Evolutionary conservation across 2,329 filamentous ascomycete genomes (phyloP).

Genomic region (Fusarium sp.): DNA sequence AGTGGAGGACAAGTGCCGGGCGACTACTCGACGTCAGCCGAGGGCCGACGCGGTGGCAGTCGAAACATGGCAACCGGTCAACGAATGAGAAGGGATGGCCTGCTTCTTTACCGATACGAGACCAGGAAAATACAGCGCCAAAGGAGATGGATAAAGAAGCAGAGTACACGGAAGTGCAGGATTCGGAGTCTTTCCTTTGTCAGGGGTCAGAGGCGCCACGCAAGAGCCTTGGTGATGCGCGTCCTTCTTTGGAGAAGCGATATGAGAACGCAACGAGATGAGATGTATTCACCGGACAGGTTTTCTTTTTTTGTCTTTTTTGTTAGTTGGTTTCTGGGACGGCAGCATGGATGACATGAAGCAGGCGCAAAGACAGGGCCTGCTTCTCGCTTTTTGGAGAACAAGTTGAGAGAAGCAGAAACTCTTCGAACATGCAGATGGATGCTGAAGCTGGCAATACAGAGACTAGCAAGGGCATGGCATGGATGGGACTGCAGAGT

Average conservation of each 20-base stretch:
- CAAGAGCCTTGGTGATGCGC: constrained; percentile 12
- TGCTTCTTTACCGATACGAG: constrained; percentile 14
- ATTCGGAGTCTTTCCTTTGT: constrained; percentile 37
- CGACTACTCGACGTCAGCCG: constrained; percentile 35
- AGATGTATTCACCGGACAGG: constrained; percentile 22
- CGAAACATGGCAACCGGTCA: constrained; percentile 10
- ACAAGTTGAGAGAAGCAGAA: constrained; percentile 17
- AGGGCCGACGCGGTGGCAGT: constrained; percentile 32
- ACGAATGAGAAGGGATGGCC: constrained; percentile 20
- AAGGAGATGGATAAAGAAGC: constrained; percentile 23
- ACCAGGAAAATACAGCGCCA: constrained; percentile 41
- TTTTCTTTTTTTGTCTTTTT: constrained; percentile 28
- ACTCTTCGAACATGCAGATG: constrained; percentile 1
- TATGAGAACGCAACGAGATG: constrained; percentile 30
- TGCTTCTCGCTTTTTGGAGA: constrained; percentile 37
- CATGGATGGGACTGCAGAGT: constrained; percentile 19
- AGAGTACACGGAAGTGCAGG: constrained; percentile 16
- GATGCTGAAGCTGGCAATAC: constrained; percentile 10
- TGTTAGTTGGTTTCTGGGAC: constrained; percentile 14
- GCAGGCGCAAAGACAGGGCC: constrained; percentile 6
- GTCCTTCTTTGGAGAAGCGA: constrained; percentile 18
- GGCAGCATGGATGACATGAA: constrained; percentile 27
- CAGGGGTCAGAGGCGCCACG: constrained; percentile 10
- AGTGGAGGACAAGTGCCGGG: constrained; percentile 46
- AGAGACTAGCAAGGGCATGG: constrained; percentile 5